Evolutionary conservation across 2,329 filamentous ascomycete species (phyloP).

Genomic region (Talaromyces sp.): DNA sequence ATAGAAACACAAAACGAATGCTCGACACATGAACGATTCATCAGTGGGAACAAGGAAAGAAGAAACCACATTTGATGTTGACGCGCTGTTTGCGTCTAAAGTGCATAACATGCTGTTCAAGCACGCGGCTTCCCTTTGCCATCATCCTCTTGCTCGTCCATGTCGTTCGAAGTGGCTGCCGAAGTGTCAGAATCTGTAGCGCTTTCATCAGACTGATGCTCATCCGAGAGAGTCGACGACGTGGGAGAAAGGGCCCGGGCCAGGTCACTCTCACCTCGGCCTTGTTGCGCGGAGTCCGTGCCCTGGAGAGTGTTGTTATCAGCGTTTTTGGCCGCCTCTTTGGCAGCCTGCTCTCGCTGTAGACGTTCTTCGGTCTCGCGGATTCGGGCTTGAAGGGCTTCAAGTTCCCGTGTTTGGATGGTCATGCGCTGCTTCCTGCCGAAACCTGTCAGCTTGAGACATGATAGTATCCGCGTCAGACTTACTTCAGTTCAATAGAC

Average conservation of each 20-base stretch:
- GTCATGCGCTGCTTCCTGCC: slow-evolving; percentile 74
- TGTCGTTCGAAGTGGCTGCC: slow-evolving; percentile 22
- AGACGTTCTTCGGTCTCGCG: slow-evolving; percentile 81
- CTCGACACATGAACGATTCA: background rate
- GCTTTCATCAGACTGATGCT: slow-evolving; percentile 23
- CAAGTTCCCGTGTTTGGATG: slow-evolving; percentile 72
- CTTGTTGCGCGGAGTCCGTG: slow-evolving; percentile 18
- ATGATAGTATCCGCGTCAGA: background rate
- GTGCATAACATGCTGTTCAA: background rate
- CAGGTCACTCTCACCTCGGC: slow-evolving; percentile 21
- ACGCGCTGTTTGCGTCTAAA: background rate
- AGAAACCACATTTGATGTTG: background rate
- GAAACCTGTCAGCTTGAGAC: background rate
- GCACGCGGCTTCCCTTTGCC: slow-evolving; percentile 7
- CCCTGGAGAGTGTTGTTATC: slow-evolving; percentile 11
- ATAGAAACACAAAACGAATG: background rate
- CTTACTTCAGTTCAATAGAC: slow-evolving; percentile 78
- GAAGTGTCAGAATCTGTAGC: slow-evolving; percentile 24
- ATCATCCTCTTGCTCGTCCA: slow-evolving; percentile 13
- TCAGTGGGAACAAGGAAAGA: background rate
- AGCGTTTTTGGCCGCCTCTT: slow-evolving; percentile 17
- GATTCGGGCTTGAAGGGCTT: slow-evolving; percentile 78
- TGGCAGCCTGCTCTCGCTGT: slow-evolving; percentile 26
- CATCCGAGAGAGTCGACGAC: slow-evolving; percentile 21
- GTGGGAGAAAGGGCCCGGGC: slow-evolving; percentile 20